Percentiles rank a stretch among this genome's conserved stretches.
These are phyloP conservation scores for Suillus decipiens DNA, from an alignment of 768 basidiomycete species.

Conservation along the genomic window DNA sequence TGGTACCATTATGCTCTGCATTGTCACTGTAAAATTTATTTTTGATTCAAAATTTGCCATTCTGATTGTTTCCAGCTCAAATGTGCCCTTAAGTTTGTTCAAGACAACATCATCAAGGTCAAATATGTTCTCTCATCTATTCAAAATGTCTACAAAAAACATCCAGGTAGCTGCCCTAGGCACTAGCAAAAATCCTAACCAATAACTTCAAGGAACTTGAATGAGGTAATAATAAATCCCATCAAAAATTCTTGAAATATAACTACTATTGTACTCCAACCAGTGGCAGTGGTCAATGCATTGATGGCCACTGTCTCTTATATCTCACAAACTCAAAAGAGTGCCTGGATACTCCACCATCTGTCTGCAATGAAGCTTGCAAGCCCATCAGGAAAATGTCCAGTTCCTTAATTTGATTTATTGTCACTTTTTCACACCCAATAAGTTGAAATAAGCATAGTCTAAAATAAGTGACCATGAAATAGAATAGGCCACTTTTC, in stretches of 20 bases:
- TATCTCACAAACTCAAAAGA: no score
- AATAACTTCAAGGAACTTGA: no score
- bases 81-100: conserved; percentile 1
- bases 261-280: no score
- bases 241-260: no score
- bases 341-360: no score
- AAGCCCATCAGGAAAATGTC: not conserved
- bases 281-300: no score
- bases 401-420: not conserved
- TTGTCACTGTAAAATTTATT: not conserved
- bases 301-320: no score
- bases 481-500: not conserved
- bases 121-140: not conserved
- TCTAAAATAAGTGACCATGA: not conserved
- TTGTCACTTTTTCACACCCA: not conserved
- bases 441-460: not conserved
- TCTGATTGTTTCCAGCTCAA: not conserved
- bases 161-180: no score
- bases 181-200: no score
- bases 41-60: not conserved
- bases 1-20: not conserved
- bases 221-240: no score
- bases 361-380: no score
- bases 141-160: no score
- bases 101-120: conserved; percentile 2